Base-by-base conservation (phyloP, 1,284 basidiomycete genomes). In the Cutaneotrichosporon sp. region DNA sequence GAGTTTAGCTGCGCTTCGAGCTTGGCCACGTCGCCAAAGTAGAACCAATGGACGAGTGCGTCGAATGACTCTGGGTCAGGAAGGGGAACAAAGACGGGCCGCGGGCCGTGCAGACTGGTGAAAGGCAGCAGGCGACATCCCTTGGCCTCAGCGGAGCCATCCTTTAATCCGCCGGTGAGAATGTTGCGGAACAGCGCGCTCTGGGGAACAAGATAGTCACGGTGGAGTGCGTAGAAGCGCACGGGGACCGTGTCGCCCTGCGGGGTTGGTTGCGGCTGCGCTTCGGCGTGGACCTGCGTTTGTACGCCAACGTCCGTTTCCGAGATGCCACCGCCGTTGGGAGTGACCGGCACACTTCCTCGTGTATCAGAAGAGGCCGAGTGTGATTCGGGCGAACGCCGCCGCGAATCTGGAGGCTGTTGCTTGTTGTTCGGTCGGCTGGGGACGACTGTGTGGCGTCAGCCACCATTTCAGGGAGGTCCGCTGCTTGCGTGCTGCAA, bases 41-140 rank as follows among this genome's bases (percentile, higher is more conserved):
- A 76, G 39, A 76, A 51, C 66, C 67, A 75, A 48, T 75, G 72
- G 6, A 73, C 51, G 17, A 75, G 52, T 20, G 74, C 66, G 9
- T 63, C 66, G 50, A 76, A 72, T 17, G 66, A 68, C 3, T 51
- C 51, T 0, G 72, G 70, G 55, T 76, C 75, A 4, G 75, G 75
- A 1, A 76, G 38, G 1, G 73, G 72, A 10, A 75, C 55, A 51
- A 66, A 71, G 16, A 75, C 45, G 22, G 45, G 42, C 24, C 45
- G 38, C 22, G 52, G 38, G 16, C 41, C 52, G 46, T 49, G 52
- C 19, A 52, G 50, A 16, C 41, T 49, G 3, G 49, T 37, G 26
- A 29, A 47, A 4, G 55, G 51, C 32, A 54, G 45, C 11, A 49
- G 20, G 35, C 44, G 41, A 48, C 49, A 52, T 17, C 54, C 57